phyloP scores from a whole-genome alignment of 306 rosid species.

The Pachyrhizus erosus region DNA sequence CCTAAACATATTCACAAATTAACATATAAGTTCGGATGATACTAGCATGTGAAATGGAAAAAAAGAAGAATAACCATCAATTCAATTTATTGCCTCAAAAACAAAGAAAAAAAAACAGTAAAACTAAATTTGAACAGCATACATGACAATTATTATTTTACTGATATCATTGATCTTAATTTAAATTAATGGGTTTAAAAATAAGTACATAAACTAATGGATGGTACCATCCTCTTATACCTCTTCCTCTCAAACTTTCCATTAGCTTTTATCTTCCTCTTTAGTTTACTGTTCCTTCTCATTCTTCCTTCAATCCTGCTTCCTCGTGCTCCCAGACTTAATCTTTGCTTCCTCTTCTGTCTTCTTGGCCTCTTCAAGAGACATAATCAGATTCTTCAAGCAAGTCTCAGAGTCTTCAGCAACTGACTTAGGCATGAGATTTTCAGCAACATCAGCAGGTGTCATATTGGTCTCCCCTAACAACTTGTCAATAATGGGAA shows the following conservation, averaged over 20 bases:
- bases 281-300: neutral
- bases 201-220: no score
- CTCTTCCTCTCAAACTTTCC: neutral
- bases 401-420: constrained; percentile 41
- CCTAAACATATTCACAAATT: no score
- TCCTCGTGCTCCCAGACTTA: constrained; percentile 39
- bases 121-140: neutral
- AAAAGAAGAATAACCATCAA: neutral
- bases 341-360: constrained; percentile 23
- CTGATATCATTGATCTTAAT: neutral
- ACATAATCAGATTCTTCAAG: constrained; percentile 55
- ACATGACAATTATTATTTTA: neutral
- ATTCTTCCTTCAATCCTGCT: constrained; percentile 15
- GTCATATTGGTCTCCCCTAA: constrained; percentile 55
- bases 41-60: no score
- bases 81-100: neutral
- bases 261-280: constrained; percentile 1
- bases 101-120: neutral
- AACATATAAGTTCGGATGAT: no score
- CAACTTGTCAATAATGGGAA: constrained; percentile 42
- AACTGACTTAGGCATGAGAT: constrained; percentile 63
- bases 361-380: constrained; percentile 11
- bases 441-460: constrained; percentile 81
- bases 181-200: neutral
- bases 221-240: constrained; percentile 27